Conservation (phyloP, 306 rosid genomes). For the Boehmeria nivea region DNA sequence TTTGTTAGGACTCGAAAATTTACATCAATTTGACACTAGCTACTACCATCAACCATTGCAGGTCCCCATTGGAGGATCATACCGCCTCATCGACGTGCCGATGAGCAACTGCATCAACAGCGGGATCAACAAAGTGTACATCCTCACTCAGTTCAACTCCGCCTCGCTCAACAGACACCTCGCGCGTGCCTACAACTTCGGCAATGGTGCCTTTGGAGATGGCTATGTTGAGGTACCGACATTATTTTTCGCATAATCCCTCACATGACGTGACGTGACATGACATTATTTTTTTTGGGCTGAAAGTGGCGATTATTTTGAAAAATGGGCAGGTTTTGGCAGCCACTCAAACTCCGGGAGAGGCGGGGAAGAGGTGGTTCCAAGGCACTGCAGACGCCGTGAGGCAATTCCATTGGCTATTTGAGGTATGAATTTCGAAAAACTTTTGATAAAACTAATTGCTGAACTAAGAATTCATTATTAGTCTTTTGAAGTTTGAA, state of each 20-base stretch:
- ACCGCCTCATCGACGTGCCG: slow-evolving; percentile 90
- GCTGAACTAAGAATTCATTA: background rate
- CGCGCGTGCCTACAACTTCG: slow-evolving; percentile 79
- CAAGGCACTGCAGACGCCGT: slow-evolving; percentile 99
- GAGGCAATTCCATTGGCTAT: slow-evolving; percentile 97
- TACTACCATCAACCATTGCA: slow-evolving; percentile 5
- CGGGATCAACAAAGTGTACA: slow-evolving; percentile 93
- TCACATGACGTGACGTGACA: too few relatives aligned
- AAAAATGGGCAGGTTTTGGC: slow-evolving; percentile 66
- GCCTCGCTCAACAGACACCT: slow-evolving; percentile 91
- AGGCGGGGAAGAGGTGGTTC: slow-evolving; percentile 78
- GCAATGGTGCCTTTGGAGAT: slow-evolving; percentile 71
- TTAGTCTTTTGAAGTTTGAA: background rate
- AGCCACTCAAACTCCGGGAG: slow-evolving; percentile 97
- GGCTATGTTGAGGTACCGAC: slow-evolving; percentile 76
- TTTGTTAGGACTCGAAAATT: background rate
- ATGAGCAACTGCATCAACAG: slow-evolving; percentile 98
- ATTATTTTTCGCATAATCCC: too few relatives aligned
- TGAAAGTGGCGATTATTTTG: background rate
- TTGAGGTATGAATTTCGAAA: slow-evolving; percentile 53
- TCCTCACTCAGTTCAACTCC: slow-evolving; percentile 91
- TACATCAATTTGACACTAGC: background rate
- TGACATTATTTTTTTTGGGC: too few relatives aligned
- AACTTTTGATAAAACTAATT: background rate
- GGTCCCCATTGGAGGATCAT: slow-evolving; percentile 91